These are phyloP conservation scores for Venustampulla echinocandica DNA, from an alignment of 495 filamentous ascomycete genomes.

Conservation along the genomic window DNA sequence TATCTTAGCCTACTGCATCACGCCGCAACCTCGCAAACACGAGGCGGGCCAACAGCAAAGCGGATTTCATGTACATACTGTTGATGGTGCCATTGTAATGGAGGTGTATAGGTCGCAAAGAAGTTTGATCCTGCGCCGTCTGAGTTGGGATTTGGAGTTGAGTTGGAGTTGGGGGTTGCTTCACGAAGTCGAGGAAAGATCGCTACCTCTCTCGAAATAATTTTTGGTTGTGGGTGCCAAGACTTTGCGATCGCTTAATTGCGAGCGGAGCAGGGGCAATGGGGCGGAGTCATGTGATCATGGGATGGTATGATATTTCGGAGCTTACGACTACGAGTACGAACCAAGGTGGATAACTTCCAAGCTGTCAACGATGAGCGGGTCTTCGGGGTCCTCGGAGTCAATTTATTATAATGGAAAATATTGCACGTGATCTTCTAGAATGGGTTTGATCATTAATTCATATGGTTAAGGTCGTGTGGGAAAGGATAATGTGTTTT, in stretches of 20 bases:
- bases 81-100: slow-evolving; percentile 24
- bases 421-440: too few relatives aligned
- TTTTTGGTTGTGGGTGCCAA: slow-evolving; percentile 6
- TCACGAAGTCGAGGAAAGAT: background rate
- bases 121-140: slow-evolving; percentile 22
- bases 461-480: too few relatives aligned
- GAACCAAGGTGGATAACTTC: too few relatives aligned
- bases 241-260: slow-evolving; percentile 10
- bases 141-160: slow-evolving; percentile 7
- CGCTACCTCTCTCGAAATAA: background rate
- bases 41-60: slow-evolving; percentile 26
- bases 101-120: slow-evolving; percentile 22
- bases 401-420: too few relatives aligned
- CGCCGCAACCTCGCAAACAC: slow-evolving; percentile 33
- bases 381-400: too few relatives aligned
- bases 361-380: too few relatives aligned
- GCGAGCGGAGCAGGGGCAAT: too few relatives aligned
- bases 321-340: too few relatives aligned
- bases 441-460: too few relatives aligned
- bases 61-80: slow-evolving; percentile 24
- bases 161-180: background rate
- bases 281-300: too few relatives aligned
- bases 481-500: background rate
- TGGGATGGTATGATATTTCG: too few relatives aligned
- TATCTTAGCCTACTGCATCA: slow-evolving; percentile 94